Conservation (phyloP, 805 yeast species). For the Debaryomyces tyrocola region DNA sequence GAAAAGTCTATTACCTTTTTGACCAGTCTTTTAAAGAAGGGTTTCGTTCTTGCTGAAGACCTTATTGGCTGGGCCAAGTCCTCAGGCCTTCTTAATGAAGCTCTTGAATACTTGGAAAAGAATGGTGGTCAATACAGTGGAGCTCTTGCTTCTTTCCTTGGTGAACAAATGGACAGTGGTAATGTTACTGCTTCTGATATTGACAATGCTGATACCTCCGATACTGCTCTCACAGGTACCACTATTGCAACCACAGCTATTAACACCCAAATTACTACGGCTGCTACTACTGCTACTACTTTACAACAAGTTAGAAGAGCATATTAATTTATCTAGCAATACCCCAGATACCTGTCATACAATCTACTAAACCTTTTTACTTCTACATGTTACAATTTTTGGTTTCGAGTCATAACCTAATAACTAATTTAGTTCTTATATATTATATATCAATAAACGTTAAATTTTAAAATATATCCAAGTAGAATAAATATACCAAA, state of each 20-base stretch:
- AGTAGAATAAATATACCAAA: no score
- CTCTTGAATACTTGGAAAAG: slow-evolving; percentile 21
- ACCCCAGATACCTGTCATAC: not conserved
- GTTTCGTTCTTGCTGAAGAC: slow-evolving; percentile 33
- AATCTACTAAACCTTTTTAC: not conserved
- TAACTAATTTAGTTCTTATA: not conserved
- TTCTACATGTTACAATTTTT: not conserved
- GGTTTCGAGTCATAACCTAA: slow-evolving; percentile 1
- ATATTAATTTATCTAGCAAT: slow-evolving; percentile 10
- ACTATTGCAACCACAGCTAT: slow-evolving; percentile 9
- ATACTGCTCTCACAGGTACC: slow-evolving; percentile 15
- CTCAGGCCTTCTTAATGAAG: slow-evolving; percentile 31
- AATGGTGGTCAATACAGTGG: slow-evolving; percentile 26
- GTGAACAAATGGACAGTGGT: slow-evolving; percentile 25
- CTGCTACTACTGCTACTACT: slow-evolving; percentile 12
- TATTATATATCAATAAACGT: no score
- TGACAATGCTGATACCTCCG: slow-evolving; percentile 20
- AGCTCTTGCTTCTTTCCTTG: slow-evolving; percentile 27
- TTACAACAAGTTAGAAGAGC: slow-evolving; percentile 20
- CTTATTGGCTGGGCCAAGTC: slow-evolving; percentile 37
- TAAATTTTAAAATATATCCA: no score
- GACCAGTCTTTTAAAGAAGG: slow-evolving; percentile 32
- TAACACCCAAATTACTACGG: slow-evolving; percentile 9
- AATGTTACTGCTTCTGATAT: slow-evolving; percentile 23
- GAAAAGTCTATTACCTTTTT: slow-evolving; percentile 30